Conservation (phyloP, 345 rosid species). For the Physaria fendleri region DNA sequence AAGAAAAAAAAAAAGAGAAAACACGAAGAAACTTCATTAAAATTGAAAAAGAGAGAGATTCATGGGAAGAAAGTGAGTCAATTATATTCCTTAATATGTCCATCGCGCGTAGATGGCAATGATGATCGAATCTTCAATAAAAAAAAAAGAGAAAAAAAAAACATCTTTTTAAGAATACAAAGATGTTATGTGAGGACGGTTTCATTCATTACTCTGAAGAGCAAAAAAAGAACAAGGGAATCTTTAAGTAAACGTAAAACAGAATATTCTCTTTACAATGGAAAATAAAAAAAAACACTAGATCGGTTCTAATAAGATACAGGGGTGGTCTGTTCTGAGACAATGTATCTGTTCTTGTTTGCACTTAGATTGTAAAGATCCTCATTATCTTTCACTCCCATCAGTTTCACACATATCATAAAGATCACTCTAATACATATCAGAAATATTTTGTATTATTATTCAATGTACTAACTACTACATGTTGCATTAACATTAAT, state of each 20-base stretch:
- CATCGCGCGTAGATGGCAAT: conserved; percentile 24
- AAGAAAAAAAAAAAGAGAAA: neutral
- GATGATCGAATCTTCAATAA: conserved; percentile 23
- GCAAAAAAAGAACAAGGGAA: conserved; percentile 9
- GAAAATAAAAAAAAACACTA: neutral
- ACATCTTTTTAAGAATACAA: neutral
- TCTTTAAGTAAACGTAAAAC: conserved; percentile 8
- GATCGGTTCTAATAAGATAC: neutral
- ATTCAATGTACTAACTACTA: neutral
- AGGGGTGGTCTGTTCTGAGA: conserved; percentile 1
- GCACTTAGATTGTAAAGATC: conserved; percentile 11
- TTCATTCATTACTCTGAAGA: conserved; percentile 4
- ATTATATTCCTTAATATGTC: conserved; percentile 11
- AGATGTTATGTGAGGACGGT: conserved; percentile 26
- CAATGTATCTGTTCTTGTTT: conserved; percentile 9
- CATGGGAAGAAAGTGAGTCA: conserved; percentile 15
- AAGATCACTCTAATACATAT: neutral
- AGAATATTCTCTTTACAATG: conserved; percentile 18
- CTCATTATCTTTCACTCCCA: conserved; percentile 15
- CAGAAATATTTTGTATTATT: neutral
- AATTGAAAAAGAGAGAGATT: conserved; percentile 13
- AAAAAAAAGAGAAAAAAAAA: neutral
- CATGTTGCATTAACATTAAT: neutral
- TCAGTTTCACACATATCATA: conserved; percentile 1
- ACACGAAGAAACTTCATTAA: neutral